Evolutionary conservation across 2,329 filamentous ascomycete genomes (phyloP).

Genomic region (Aspergillus persii): DNA sequence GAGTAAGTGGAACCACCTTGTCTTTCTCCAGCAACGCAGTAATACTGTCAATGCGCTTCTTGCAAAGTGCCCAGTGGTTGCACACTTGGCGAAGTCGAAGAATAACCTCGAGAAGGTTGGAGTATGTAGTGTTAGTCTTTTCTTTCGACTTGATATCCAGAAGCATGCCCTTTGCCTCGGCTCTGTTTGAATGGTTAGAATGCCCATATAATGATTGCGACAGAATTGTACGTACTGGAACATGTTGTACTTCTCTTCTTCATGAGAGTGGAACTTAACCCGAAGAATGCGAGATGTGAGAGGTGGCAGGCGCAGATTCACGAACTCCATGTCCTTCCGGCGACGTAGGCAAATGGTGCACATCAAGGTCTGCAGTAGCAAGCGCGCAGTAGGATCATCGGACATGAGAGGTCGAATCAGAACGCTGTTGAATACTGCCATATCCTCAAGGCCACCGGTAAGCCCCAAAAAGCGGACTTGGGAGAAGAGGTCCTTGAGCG

Average conservation of each 20-base stretch:
- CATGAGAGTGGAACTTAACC: slow-evolving; percentile 69
- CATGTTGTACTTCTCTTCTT: slow-evolving; percentile 73
- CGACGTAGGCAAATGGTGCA: slow-evolving; percentile 75
- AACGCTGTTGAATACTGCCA: slow-evolving; percentile 70
- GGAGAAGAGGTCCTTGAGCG: slow-evolving; percentile 75
- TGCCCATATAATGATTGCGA: slow-evolving; percentile 9
- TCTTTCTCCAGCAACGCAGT: slow-evolving; percentile 66
- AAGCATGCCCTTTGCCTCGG: slow-evolving; percentile 72
- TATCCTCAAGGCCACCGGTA: slow-evolving; percentile 70
- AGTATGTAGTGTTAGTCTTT: slow-evolving; percentile 59
- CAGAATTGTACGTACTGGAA: slow-evolving; percentile 54
- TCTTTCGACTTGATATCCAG: slow-evolving; percentile 55
- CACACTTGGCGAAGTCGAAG: slow-evolving; percentile 82
- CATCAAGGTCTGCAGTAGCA: slow-evolving; percentile 73
- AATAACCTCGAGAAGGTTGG: slow-evolving; percentile 74
- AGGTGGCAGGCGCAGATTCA: slow-evolving; percentile 74
- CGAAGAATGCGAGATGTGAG: slow-evolving; percentile 76
- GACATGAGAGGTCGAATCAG: slow-evolving; percentile 66
- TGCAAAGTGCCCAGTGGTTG: slow-evolving; percentile 83
- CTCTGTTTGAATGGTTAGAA: slow-evolving; percentile 40
- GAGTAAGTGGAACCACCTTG: slow-evolving; percentile 66
- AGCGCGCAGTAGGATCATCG: slow-evolving; percentile 58
- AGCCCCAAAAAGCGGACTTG: slow-evolving; percentile 74
- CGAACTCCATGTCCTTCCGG: slow-evolving; percentile 83
- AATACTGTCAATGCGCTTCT: slow-evolving; percentile 69